Base-by-base conservation (phyloP, 2,329 filamentous ascomycete genomes). In the Zymoseptoria tritici region DNA sequence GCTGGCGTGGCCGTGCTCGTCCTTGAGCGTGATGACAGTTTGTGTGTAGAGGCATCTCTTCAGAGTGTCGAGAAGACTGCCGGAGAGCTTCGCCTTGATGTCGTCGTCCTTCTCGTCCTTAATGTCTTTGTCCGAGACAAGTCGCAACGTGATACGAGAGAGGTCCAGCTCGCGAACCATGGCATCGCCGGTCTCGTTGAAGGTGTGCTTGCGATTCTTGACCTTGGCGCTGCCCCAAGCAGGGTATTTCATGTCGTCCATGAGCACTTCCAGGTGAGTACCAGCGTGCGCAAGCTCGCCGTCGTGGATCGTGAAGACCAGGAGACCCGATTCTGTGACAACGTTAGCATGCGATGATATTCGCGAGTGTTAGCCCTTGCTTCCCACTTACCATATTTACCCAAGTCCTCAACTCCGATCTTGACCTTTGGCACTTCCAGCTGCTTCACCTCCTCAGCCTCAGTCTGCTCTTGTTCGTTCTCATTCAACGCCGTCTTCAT, bases 161-260 rank as follows among this genome's bases (percentile, higher is more conserved):
- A 97, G 92, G 65, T 99, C 95, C n/a, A 99, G 82, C 74, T 99
- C 94, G 62, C 94, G 90, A 61, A 99, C 89, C 76, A 99, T 91
- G 57, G 91, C 94, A 75, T 99, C 94, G 54, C 93, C 92, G 79
- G 83, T 91, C 76, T 99, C 94, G 67, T 94, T 90, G 74, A 97
- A 91, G 56, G 84, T 89, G 71, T 86, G 83, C 9, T 81, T 78
- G 67, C 81, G 87, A 49, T 81, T 83, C 70, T 84, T 86, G 31
- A 91, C 87, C 64, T 86, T 90, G 0, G 89, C 85, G 9, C 91
- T 95, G 1, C 84, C 81, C 72, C 96, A 97, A 0, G 91, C 89
- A 0, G 94, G 88, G 77, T 94, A 97, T 31, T 90, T 84, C 83
- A 94, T 91, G 72, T 99, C 94, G 73, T 99, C 94, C 73, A 97